Percentiles rank a stretch among this genome's conserved stretches.
Conservation (phyloP, 352 stramenopile species). For the Poterioochromonas sp. region DNA sequence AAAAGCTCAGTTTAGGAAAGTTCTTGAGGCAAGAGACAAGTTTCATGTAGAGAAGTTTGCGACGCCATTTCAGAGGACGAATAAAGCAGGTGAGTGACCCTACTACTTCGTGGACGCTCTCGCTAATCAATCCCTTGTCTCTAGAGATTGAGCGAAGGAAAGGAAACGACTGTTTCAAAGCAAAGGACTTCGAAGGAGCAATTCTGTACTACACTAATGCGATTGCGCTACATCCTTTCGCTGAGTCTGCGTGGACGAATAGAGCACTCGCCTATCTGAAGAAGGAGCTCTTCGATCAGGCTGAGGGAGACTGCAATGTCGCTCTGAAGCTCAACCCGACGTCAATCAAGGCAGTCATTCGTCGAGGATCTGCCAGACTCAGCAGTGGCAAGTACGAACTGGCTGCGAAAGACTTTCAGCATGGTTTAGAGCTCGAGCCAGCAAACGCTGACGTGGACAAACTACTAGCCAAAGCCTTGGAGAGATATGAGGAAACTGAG, state of each 20-base stretch:
- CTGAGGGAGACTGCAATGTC: constrained; percentile 68
- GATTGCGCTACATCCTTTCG: constrained; percentile 63
- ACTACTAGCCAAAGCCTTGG: constrained; percentile 58
- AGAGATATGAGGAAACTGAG: constrained; percentile 58
- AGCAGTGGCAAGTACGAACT: constrained; percentile 61
- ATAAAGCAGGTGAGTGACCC: neutral
- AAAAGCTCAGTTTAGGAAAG: neutral
- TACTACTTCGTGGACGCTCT: neutral
- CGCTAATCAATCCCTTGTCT: neutral
- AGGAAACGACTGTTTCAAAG: constrained; percentile 80
- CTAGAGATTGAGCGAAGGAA: constrained; percentile 69
- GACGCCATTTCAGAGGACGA: neutral
- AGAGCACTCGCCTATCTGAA: constrained; percentile 65
- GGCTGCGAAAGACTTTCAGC: constrained; percentile 65
- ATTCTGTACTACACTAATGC: constrained; percentile 74
- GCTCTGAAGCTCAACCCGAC: constrained; percentile 62
- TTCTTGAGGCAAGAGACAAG: neutral
- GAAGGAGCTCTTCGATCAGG: constrained; percentile 65
- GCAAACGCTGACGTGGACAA: constrained; percentile 62
- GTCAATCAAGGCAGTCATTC: constrained; percentile 71
- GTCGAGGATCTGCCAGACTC: constrained; percentile 72
- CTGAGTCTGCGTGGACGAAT: constrained; percentile 70
- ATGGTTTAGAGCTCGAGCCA: constrained; percentile 57
- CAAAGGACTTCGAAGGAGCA: constrained; percentile 67
- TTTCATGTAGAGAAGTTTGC: neutral